Evolutionary conservation across 495 filamentous ascomycete genomes (phyloP), one percentile per base, ranked within the genome.

Genomic region (Darksidea phi): DNA sequence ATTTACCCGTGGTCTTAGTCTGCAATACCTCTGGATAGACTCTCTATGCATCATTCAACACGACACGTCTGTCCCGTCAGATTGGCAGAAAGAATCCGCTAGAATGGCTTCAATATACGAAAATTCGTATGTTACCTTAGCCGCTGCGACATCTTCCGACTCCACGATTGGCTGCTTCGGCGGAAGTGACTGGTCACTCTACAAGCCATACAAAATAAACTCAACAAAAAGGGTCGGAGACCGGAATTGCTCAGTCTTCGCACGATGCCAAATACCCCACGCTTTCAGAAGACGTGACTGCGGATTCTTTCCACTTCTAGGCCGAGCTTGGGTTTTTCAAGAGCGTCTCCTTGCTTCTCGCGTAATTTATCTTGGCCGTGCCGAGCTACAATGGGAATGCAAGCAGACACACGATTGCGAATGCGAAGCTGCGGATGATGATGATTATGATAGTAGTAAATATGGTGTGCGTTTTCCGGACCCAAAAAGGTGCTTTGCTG

Each of bases 381-480:
- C 3, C 11, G 51, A 54, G 21, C 17, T 54, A 6, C 18, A 38
- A 23, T 54, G 51, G 51, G 51, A 54, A 54, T 54, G 51, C 17
- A 32, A 6, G 7, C n/a, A 38, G 18, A 1, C 13, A 15, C 38
- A 6, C 18, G 4, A 5, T 17, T 54, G 51, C 37, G 28, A 54
- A 18, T 54, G 51, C 15, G 26, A 6, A 6, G 34, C 23, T 2
- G 17, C 18, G 2, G 23, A 23, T 49, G 17, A 49, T 18, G 6
- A 20, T 18, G 47, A 18, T 32, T 3, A 3, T 4, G 28, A 3
- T 10, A 10, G 28, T 32, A 32, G 4, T 4, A 32, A 32, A n/a
- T n/a, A n/a, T n/a, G n/a, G n/a, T n/a, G n/a, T n/a, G n/a, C n/a
- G n/a, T n/a, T n/a, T n/a, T n/a, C n/a, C n/a, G n/a, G n/a, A n/a